These are phyloP conservation scores for Hansenula sp. DNA, from an alignment of 1,139 yeast species.

Conservation along the genomic window DNA sequence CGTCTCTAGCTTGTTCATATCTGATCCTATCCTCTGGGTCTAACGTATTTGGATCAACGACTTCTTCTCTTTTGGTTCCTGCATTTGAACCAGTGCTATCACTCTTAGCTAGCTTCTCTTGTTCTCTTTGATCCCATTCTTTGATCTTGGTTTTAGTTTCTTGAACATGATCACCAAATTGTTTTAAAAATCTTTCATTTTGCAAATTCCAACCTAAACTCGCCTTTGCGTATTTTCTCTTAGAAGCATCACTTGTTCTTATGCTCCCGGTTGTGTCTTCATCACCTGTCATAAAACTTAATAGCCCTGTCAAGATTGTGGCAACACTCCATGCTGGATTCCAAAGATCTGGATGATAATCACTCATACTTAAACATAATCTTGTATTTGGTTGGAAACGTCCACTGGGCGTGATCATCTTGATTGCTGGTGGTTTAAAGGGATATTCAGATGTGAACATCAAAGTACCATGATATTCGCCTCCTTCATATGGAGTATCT, in stretches of 20 bases:
- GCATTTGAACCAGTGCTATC: slow-evolving; percentile 1
- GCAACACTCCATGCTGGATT: slow-evolving; percentile 94
- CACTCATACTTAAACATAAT: slow-evolving; percentile 84
- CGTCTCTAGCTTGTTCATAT: slow-evolving; percentile 21
- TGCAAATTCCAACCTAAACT: slow-evolving; percentile 65
- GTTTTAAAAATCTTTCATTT: slow-evolving; percentile 47
- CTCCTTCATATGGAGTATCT: slow-evolving; percentile 76
- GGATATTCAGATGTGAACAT: slow-evolving; percentile 87
- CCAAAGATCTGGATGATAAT: slow-evolving; percentile 92
- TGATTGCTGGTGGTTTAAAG: slow-evolving; percentile 86
- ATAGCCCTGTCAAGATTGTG: slow-evolving; percentile 77
- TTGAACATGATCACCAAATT: slow-evolving; percentile 67
- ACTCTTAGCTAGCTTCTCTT: slow-evolving; percentile 8
- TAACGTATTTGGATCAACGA: slow-evolving; percentile 27
- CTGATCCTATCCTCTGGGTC: slow-evolving; percentile 49
- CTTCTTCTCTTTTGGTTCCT: slow-evolving; percentile 13
- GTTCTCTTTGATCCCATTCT: slow-evolving; percentile 13
- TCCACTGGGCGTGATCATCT: slow-evolving; percentile 85
- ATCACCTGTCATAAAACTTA: slow-evolving; percentile 77
- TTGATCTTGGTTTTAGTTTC: slow-evolving; percentile 34
- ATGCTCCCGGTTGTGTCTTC: slow-evolving; percentile 58
- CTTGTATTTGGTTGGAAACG: slow-evolving; percentile 75
- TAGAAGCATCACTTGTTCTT: slow-evolving; percentile 46
- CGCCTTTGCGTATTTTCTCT: slow-evolving; percentile 41
- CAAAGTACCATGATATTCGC: slow-evolving; percentile 87